Conservation (phyloP, 1,139 yeast genomes). For the Saccharomyces hybrid region DNA sequence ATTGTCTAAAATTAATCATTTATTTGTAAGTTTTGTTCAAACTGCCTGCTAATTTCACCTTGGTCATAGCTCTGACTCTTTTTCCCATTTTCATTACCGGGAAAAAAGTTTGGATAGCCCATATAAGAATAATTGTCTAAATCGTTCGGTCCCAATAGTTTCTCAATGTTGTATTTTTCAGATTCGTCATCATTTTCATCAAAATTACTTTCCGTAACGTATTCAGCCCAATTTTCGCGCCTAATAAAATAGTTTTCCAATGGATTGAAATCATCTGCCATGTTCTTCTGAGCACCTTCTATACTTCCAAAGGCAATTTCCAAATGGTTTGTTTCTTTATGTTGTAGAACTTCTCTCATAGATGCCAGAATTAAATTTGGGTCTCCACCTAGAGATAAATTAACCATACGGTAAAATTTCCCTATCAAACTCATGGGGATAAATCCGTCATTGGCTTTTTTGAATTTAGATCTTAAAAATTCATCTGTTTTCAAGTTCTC, state of each 20-base stretch:
- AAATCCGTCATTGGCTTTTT: constrained; percentile 18
- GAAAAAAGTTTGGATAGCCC: not conserved
- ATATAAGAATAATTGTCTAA: not conserved
- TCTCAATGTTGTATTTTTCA: not conserved
- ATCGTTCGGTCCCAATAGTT: not conserved
- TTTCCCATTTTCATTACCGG: not conserved
- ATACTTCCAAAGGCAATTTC: constrained; percentile 13
- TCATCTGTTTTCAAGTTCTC: constrained; percentile 52
- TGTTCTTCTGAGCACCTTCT: constrained; percentile 1
- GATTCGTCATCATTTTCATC: constrained; percentile 9
- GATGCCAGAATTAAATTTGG: constrained; percentile 23
- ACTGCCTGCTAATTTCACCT: not conserved
- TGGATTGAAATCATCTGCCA: not conserved
- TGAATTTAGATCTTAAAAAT: constrained; percentile 21
- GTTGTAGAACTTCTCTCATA: constrained; percentile 21
- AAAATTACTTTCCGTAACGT: constrained; percentile 4
- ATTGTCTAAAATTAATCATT: not conserved
- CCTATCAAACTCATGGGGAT: constrained; percentile 22
- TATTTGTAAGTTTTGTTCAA: not conserved
- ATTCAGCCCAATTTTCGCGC: constrained; percentile 12
- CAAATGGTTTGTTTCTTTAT: constrained; percentile 15
- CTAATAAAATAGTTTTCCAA: constrained; percentile 11
- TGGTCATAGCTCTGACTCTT: not conserved
- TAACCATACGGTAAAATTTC: constrained; percentile 23
- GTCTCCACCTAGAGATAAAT: constrained; percentile 27